These are phyloP conservation scores for Melocanna baccifera DNA, from an alignment of 176 grass and related monocot genomes.

Conservation along the genomic window DNA sequence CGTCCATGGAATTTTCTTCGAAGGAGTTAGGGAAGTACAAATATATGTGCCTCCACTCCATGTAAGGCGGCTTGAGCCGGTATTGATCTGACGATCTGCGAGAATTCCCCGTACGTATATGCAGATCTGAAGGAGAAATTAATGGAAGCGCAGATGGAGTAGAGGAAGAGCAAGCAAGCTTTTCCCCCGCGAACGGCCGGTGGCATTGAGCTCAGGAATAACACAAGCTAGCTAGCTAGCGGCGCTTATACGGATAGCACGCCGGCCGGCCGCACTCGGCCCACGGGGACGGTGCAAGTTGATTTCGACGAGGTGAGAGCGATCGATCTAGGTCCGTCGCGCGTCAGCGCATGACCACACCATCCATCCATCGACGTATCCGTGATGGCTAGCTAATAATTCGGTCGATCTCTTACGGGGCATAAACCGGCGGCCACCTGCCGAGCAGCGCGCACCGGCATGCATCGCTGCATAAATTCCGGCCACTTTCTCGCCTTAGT, in stretches of 20 bases:
- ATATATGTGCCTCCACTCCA: too few species aligned
- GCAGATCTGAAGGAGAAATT: too few species aligned
- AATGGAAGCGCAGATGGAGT: too few species aligned
- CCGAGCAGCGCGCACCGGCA: not conserved
- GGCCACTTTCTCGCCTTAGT: constrained; percentile 13
- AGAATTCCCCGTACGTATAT: not conserved
- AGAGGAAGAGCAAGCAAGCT: too few species aligned
- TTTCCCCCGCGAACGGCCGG: not conserved
- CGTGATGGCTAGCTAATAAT: not conserved
- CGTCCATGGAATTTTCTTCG: not conserved
- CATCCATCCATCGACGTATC: not conserved
- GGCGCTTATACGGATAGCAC: not conserved
- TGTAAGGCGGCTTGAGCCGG: not conserved
- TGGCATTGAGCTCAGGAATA: not conserved
- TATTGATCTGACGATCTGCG: not conserved
- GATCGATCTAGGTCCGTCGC: not conserved
- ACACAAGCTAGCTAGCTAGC: not conserved
- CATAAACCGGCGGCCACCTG: not conserved
- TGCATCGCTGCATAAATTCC: not conserved
- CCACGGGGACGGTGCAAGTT: not conserved
- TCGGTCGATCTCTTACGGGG: not conserved
- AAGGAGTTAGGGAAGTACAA: not conserved
- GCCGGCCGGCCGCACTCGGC: not conserved
- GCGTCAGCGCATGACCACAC: not conserved
- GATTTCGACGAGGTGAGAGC: not conserved